These are phyloP conservation scores for Diaporthe citriasiana DNA, from an alignment of 2,329 filamentous ascomycete genomes.

Conservation along the genomic window DNA sequence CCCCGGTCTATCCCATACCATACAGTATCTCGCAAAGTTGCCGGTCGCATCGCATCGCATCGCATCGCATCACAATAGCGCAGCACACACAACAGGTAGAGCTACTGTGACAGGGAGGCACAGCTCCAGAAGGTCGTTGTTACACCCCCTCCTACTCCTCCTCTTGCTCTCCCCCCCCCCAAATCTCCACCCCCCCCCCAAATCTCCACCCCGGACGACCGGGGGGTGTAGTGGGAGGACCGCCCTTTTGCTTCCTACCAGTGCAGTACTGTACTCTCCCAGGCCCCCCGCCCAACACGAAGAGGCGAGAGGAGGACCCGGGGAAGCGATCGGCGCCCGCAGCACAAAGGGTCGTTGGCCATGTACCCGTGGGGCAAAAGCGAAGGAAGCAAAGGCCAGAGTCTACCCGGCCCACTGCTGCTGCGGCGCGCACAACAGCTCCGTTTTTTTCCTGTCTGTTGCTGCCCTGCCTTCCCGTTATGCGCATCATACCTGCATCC, in stretches of 20 bases:
- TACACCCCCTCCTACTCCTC: not conserved
- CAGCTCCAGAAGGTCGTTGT: slow-evolving; percentile 21
- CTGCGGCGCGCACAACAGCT: slow-evolving; percentile 25
- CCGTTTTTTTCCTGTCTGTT: slow-evolving; percentile 9
- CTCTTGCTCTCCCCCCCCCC: not conserved
- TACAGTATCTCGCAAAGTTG: slow-evolving; percentile 4
- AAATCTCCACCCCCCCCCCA: not conserved
- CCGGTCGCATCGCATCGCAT: slow-evolving; percentile 39
- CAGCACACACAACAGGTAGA: not conserved
- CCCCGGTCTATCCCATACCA: not conserved
- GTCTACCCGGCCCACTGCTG: slow-evolving; percentile 24
- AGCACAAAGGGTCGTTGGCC: slow-evolving; percentile 27
- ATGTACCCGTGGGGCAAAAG: not conserved
- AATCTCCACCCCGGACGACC: slow-evolving; percentile 5
- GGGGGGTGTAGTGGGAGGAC: not conserved
- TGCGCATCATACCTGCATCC: slow-evolving; percentile 44
- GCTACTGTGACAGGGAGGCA: slow-evolving; percentile 20
- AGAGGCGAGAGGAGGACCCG: not conserved
- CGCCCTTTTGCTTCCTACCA: no score
- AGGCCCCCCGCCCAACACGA: slow-evolving; percentile 6
- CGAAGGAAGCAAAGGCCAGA: not conserved
- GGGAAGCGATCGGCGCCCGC: slow-evolving; percentile 13
- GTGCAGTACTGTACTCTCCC: no score
- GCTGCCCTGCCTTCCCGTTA: slow-evolving; percentile 36
- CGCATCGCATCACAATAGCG: slow-evolving; percentile 8